Conservation (phyloP, 1,284 basidiomycete genomes). For the Cryptococcus maquisensis region DNA sequence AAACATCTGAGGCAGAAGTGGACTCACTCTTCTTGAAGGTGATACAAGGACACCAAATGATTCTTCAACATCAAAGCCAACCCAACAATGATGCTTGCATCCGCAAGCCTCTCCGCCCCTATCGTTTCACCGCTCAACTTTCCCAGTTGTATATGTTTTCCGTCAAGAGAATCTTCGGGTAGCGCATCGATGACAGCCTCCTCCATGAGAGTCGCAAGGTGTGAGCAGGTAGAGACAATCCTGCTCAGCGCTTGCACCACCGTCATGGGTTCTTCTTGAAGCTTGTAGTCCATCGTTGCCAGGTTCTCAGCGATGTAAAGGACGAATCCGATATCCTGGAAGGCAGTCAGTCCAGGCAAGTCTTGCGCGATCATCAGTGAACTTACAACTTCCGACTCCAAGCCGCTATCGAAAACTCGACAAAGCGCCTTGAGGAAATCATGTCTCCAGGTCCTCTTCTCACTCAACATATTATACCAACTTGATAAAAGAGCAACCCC, state of each 20-base stretch:
- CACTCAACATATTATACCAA: constrained; percentile 87
- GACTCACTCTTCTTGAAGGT: constrained; percentile 77
- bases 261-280: constrained; percentile 83
- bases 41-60: constrained; percentile 73
- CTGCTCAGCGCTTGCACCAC: constrained; percentile 76
- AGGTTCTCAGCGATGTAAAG: constrained; percentile 95
- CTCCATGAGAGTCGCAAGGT: constrained; percentile 56
- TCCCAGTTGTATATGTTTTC: constrained; percentile 22
- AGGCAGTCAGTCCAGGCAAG: background rate
- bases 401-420: constrained; percentile 70
- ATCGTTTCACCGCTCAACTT: constrained; percentile 20
- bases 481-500: constrained; percentile 65
- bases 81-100: constrained; percentile 65
- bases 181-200: constrained; percentile 32
- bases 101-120: constrained; percentile 31
- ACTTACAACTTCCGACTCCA: constrained; percentile 14
- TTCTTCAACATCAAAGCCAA: constrained; percentile 79
- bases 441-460: constrained; percentile 76
- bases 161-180: constrained; percentile 26
- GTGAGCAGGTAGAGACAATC: constrained; percentile 77
- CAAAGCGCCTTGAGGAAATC: constrained; percentile 82
- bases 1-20: constrained; percentile 1
- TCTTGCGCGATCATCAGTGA: background rate
- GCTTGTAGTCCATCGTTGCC: constrained; percentile 85
- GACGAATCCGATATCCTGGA: constrained; percentile 65